These are phyloP conservation scores for Fusarium transvaalense DNA, from an alignment of 2,329 filamentous ascomycete genomes.

Conservation along the genomic window DNA sequence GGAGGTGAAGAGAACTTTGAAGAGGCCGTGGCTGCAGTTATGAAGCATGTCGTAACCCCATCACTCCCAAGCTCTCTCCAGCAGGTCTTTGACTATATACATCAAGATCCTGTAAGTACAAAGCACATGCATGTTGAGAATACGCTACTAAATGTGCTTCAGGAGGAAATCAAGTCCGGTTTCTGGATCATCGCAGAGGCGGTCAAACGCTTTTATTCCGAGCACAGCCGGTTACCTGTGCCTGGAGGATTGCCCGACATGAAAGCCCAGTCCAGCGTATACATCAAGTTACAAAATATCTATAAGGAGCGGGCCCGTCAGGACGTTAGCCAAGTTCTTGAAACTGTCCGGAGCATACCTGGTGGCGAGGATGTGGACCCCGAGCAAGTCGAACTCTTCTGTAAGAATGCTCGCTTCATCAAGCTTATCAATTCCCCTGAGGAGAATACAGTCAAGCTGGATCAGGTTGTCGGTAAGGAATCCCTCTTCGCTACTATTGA, in stretches of 20 bases:
- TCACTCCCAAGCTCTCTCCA: conserved; percentile 76
- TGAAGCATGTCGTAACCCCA: conserved; percentile 83
- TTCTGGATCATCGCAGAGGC: conserved; percentile 94
- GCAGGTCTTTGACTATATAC: conserved; percentile 80
- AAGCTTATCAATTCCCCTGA: conserved; percentile 78
- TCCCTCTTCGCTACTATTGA: neutral
- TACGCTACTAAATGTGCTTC: conserved; percentile 14
- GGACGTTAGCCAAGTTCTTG: conserved; percentile 81
- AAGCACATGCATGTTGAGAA: neutral
- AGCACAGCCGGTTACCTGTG: conserved; percentile 80
- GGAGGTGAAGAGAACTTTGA: conserved; percentile 98
- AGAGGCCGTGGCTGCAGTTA: conserved; percentile 86
- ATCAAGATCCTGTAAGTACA: conserved; percentile 62
- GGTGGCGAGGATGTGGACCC: conserved; percentile 69
- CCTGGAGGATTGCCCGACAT: conserved; percentile 94
- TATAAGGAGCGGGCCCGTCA: conserved; percentile 89
- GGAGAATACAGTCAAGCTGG: conserved; percentile 60
- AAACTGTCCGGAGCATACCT: conserved; percentile 67
- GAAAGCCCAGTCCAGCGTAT: conserved; percentile 93
- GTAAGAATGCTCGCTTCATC: conserved; percentile 94
- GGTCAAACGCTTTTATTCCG: conserved; percentile 79
- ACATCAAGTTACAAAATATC: conserved; percentile 89
- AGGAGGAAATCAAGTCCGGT: conserved; percentile 64
- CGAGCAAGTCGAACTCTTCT: conserved; percentile 88
- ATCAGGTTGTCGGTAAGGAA: conserved; percentile 67